A percentile compares a stretch with the other conserved stretches of the same genome.
Evolutionary conservation across 2,329 filamentous ascomycete genomes (phyloP).

Genomic region (Microdochium nivale): DNA sequence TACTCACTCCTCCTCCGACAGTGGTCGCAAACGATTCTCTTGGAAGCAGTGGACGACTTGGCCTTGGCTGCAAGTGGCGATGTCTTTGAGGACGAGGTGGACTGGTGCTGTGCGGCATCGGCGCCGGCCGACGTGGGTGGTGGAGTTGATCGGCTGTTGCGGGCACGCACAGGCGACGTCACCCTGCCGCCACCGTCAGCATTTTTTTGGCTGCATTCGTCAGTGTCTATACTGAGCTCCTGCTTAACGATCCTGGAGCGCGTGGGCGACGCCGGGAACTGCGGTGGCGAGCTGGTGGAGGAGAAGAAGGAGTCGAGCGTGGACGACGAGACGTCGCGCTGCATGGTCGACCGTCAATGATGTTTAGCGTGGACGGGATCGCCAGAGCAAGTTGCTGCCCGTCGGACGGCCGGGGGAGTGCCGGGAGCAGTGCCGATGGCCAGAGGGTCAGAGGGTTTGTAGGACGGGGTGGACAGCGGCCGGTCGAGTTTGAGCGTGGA

Average conservation of each 20-base stretch:
- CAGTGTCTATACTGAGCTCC: background rate
- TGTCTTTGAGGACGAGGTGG: background rate
- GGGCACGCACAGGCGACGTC: background rate
- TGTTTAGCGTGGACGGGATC: no score
- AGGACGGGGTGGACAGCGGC: background rate
- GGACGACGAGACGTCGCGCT: background rate
- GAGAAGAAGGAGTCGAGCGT: background rate
- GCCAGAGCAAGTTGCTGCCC: no score
- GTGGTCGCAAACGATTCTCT: constrained; percentile 35
- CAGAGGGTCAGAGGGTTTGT: no score
- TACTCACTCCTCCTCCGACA: constrained; percentile 25
- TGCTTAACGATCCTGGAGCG: background rate
- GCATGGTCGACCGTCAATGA: background rate
- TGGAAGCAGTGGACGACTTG: constrained; percentile 7
- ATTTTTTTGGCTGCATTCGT: background rate
- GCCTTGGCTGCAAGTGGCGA: background rate
- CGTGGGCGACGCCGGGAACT: background rate
- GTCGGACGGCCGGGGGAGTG: no score
- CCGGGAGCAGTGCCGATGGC: no score
- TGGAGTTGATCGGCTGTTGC: background rate
- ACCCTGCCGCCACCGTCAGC: background rate
- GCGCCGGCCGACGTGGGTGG: background rate
- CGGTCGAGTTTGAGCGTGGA: background rate
- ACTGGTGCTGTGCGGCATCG: background rate
- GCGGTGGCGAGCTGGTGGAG: background rate